Conservation (phyloP, 306 rosid species). For the Fagus sylvatica region DNA sequence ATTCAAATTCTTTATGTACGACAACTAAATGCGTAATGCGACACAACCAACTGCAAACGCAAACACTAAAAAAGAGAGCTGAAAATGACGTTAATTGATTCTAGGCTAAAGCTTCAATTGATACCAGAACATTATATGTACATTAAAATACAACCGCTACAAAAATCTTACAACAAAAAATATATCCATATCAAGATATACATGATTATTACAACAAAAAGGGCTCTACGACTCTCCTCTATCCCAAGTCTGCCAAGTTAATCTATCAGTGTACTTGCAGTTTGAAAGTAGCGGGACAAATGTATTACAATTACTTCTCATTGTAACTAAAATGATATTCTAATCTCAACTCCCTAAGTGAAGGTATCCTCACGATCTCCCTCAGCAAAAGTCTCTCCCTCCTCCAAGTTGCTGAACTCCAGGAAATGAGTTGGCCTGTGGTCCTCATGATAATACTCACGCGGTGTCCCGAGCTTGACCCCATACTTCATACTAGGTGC, state of each 20-base stretch:
- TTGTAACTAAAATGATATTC: background rate
- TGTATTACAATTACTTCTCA: background rate
- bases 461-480: constrained; percentile 84
- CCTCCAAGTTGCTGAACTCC: constrained; percentile 95
- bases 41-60: too few species aligned
- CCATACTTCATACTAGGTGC: constrained; percentile 91
- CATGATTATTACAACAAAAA: background rate
- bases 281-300: background rate
- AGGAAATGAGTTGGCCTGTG: constrained; percentile 96
- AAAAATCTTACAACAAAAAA: background rate
- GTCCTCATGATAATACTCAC: constrained; percentile 91
- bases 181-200: background rate
- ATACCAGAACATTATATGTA: background rate
- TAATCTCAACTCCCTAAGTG: constrained; percentile 26
- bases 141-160: background rate
- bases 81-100: too few species aligned
- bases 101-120: background rate
- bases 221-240: background rate
- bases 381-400: constrained; percentile 66
- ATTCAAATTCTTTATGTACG: too few species aligned
- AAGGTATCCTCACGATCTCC: constrained; percentile 92
- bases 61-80: too few species aligned
- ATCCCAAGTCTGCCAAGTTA: background rate
- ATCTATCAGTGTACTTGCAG: background rate
- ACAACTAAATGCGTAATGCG: too few species aligned